These are phyloP conservation scores for Exophiala sideris DNA, from an alignment of 2,329 filamentous ascomycete species.

Conservation along the genomic window DNA sequence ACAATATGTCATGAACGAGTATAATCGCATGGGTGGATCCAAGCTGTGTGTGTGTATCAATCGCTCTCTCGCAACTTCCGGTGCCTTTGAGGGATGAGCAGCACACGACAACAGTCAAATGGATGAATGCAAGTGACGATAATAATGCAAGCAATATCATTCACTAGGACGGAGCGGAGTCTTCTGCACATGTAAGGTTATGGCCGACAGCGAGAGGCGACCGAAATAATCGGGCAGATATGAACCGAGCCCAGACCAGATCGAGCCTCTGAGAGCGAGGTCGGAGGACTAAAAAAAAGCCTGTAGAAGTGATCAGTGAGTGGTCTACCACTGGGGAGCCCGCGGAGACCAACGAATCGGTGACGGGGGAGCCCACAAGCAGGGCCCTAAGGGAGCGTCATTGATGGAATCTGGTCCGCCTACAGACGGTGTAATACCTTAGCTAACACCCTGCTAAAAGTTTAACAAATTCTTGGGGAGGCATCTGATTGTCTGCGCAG, in stretches of 20 bases:
- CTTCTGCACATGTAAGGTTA: background rate
- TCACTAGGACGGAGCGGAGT: background rate
- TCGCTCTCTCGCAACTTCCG: no score
- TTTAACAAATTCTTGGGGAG: slow-evolving; percentile 20
- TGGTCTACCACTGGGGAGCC: background rate
- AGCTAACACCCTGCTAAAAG: slow-evolving; percentile 5
- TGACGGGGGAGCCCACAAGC: background rate
- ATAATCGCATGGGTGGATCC: no score
- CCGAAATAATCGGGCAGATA: slow-evolving; percentile 1
- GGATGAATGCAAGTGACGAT: no score
- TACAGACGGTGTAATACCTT: background rate
- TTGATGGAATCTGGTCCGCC: slow-evolving; percentile 1
- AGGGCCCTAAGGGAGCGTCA: slow-evolving; percentile 1
- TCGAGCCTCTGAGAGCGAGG: slow-evolving; percentile 5
- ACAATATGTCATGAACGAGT: no score
- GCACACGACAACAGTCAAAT: no score
- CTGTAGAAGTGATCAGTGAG: background rate
- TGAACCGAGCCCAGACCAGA: slow-evolving; percentile 10
- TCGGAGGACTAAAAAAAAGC: background rate
- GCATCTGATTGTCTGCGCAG: slow-evolving; percentile 14
- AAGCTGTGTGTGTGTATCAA: no score
- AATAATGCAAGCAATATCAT: no score
- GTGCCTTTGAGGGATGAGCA: no score
- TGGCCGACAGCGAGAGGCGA: background rate
- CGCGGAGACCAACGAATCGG: slow-evolving; percentile 6